Evolutionary conservation across 23 red algal genomes (phyloP).

Genomic region (Gracilaria caudata): DNA sequence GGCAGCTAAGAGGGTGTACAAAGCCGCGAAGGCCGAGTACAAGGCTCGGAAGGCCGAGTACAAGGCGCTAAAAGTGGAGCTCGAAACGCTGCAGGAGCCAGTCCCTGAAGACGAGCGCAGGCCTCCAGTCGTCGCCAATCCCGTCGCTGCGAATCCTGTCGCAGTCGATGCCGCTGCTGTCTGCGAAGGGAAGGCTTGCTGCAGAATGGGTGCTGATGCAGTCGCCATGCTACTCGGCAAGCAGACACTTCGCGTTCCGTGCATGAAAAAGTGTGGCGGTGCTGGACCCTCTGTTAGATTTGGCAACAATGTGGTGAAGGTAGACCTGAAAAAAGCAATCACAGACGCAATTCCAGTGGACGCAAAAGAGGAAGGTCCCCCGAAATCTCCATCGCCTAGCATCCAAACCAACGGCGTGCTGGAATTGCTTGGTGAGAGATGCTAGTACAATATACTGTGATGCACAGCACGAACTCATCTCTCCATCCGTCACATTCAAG

Average conservation of each 20-base stretch:
- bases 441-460: too few species aligned
- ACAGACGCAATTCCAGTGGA: background rate
- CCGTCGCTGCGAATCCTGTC: background rate
- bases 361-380: background rate
- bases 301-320: background rate
- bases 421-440: background rate
- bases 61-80: background rate
- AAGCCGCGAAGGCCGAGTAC: slow-evolving; percentile 35
- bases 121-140: background rate
- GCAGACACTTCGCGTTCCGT: slow-evolving; percentile 11
- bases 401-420: background rate
- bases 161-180: background rate
- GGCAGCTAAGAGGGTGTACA: slow-evolving; percentile 11
- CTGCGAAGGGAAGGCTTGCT: slow-evolving; percentile 44
- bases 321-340: slow-evolving; percentile 37
- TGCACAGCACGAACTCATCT: too few species aligned
- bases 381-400: background rate
- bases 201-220: slow-evolving; percentile 50
- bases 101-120: background rate
- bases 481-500: too few species aligned
- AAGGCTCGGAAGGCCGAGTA: slow-evolving; percentile 23
- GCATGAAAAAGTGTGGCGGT: slow-evolving; percentile 68
- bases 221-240: slow-evolving; percentile 34
- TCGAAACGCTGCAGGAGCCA: background rate
- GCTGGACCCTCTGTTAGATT: slow-evolving; percentile 36